A percentile compares a stretch with the other conserved stretches of the same genome.
phyloP scores from a whole-genome alignment of 2,329 filamentous ascomycete species.

The Taxawa tesnikishii region DNA sequence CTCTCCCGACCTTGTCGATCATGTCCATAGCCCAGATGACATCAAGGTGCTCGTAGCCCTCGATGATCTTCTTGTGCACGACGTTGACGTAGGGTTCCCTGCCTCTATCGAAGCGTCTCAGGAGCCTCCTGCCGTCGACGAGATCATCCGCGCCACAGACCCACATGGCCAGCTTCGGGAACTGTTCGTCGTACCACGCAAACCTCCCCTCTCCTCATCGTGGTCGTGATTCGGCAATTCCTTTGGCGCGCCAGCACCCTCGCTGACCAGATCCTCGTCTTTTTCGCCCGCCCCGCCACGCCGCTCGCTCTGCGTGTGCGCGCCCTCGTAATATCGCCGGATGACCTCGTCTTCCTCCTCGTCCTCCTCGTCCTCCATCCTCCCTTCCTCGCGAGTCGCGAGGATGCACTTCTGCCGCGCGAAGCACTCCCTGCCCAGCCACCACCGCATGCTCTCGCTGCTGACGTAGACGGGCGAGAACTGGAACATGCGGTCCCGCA shows the following conservation, averaged over 20 bases:
- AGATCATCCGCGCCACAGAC: slow-evolving; percentile 71
- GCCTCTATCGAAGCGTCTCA: slow-evolving; percentile 61
- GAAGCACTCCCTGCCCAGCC: slow-evolving; percentile 81
- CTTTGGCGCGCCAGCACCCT: neutral
- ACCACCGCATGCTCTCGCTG: slow-evolving; percentile 88
- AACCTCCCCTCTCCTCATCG: slow-evolving; percentile 24
- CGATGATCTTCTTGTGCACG: slow-evolving; percentile 71
- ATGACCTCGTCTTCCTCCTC: slow-evolving; percentile 26
- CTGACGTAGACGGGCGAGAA: slow-evolving; percentile 87
- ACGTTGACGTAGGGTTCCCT: slow-evolving; percentile 71
- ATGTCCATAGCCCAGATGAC: slow-evolving; percentile 91
- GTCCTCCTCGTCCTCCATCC: slow-evolving; percentile 44
- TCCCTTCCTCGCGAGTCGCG: slow-evolving; percentile 60
- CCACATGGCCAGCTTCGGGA: slow-evolving; percentile 81
- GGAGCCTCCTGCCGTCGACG: slow-evolving; percentile 66
- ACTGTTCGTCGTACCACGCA: slow-evolving; percentile 72
- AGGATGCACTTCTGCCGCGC: slow-evolving; percentile 77
- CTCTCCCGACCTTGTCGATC: slow-evolving; percentile 68
- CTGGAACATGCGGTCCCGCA: slow-evolving; percentile 76
- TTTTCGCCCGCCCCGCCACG: too few species aligned
- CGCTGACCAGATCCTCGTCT: neutral
- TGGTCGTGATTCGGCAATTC: slow-evolving; percentile 16
- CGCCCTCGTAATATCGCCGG: slow-evolving; percentile 20
- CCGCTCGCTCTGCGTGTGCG: slow-evolving; percentile 6
- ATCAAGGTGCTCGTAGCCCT: slow-evolving; percentile 86